Percentiles rank a stretch among this genome's conserved stretches.
Conservation (phyloP, 83 land plant genomes). For the Thuja plicata region DNA sequence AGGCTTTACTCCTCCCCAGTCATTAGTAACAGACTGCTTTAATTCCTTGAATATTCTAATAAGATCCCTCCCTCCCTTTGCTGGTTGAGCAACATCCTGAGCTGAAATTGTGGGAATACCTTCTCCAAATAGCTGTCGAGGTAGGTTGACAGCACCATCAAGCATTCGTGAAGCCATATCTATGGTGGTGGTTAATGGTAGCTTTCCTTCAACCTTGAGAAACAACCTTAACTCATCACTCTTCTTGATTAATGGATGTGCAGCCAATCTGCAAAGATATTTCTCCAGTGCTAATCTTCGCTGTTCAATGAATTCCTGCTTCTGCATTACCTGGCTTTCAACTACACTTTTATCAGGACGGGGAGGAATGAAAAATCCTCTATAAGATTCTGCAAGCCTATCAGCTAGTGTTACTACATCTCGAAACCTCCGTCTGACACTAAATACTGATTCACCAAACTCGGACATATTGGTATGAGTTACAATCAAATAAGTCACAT, state of each 20-base stretch:
- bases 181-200: conserved; percentile 58
- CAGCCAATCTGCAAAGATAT: conserved; percentile 72
- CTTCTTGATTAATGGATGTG: conserved; percentile 71
- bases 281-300: conserved; percentile 79
- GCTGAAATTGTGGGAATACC: conserved; percentile 29
- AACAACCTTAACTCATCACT: conserved; percentile 81
- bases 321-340: conserved; percentile 97
- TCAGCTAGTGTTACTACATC: conserved; percentile 91
- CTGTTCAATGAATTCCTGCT: conserved; percentile 92
- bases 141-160: conserved; percentile 92
- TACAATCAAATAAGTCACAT: conserved; percentile 74
- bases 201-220: conserved; percentile 65
- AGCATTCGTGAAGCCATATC: conserved; percentile 92
- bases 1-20: conserved; percentile 82
- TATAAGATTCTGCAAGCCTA: conserved; percentile 77
- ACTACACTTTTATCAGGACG: conserved; percentile 93
- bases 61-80: conserved; percentile 87
- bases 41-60: conserved; percentile 86
- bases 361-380: conserved; percentile 87
- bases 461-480: conserved; percentile 61
- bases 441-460: conserved; percentile 51
- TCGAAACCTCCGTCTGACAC: conserved; percentile 79
- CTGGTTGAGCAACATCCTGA: conserved; percentile 81
- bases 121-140: conserved; percentile 84
- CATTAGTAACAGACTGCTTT: conserved; percentile 85